These are phyloP conservation scores for Ganoderma lingzhi DNA, from an alignment of 1,284 basidiomycete genomes.

Conservation along the genomic window DNA sequence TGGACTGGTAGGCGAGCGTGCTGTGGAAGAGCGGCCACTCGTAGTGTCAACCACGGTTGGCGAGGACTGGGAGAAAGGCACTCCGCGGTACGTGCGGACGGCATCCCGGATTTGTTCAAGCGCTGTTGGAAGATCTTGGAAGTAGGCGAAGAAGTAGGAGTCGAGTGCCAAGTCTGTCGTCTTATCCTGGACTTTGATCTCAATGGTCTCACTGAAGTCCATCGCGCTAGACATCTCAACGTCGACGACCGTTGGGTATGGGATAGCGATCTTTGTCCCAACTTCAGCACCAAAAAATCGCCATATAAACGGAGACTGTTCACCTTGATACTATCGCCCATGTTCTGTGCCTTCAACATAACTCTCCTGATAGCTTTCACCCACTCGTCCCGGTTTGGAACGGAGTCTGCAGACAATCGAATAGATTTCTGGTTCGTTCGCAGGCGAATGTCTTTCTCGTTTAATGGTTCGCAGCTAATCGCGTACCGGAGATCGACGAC, in stretches of 20 bases:
- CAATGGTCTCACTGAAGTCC: conserved; percentile 95
- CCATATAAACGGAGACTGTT: conserved; percentile 6
- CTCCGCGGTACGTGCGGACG: conserved; percentile 63
- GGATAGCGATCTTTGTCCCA: conserved; percentile 83
- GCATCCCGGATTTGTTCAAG: conserved; percentile 82
- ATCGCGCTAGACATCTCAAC: conserved; percentile 89
- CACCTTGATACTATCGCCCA: conserved; percentile 94
- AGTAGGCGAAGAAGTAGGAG: conserved; percentile 95
- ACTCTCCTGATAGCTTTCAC: conserved; percentile 91
- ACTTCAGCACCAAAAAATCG: not conserved
- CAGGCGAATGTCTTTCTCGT: conserved; percentile 80
- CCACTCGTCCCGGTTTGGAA: conserved; percentile 89
- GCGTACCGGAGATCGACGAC: conserved; percentile 95
- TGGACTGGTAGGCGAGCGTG: conserved; percentile 39
- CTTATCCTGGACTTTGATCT: conserved; percentile 90
- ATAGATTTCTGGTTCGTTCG: conserved; percentile 84
- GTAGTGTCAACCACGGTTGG: conserved; percentile 73
- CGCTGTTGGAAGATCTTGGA: conserved; percentile 79
- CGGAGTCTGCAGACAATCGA: conserved; percentile 79
- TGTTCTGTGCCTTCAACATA: conserved; percentile 95
- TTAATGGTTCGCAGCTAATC: conserved; percentile 82
- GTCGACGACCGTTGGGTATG: conserved; percentile 88
- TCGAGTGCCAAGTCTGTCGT: conserved; percentile 82
- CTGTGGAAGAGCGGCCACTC: conserved; percentile 47
- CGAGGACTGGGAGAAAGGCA: conserved; percentile 44